Percentiles rank a stretch among this genome's conserved stretches.
These are phyloP conservation scores for Umbilicaria muhlenbergii DNA, from an alignment of 495 filamentous ascomycete genomes.

Conservation along the genomic window DNA sequence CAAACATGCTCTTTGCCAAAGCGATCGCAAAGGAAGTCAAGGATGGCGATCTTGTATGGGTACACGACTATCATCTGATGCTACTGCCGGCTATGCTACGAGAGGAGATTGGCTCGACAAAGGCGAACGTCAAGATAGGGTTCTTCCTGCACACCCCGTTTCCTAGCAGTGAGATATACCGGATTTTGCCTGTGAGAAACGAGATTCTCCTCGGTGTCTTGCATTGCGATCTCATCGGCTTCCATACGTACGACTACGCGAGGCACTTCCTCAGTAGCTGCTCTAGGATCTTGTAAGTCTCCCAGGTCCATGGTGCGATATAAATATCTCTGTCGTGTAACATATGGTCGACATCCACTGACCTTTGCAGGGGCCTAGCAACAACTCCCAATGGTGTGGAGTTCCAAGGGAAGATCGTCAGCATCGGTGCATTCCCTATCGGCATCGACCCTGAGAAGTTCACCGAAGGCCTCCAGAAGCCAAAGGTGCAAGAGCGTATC, in stretches of 20 bases:
- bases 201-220: slow-evolving; percentile 66
- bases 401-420: slow-evolving; percentile 56
- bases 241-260: slow-evolving; percentile 91
- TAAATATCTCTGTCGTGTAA: background rate
- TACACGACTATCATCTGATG: slow-evolving; percentile 96
- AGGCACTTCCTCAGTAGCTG: slow-evolving; percentile 82
- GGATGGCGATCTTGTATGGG: slow-evolving; percentile 78
- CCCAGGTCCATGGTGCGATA: background rate
- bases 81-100: slow-evolving; percentile 75
- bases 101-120: slow-evolving; percentile 49
- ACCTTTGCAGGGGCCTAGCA: slow-evolving; percentile 39
- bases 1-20: slow-evolving; percentile 76
- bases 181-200: slow-evolving; percentile 75
- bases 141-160: slow-evolving; percentile 95
- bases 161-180: slow-evolving; percentile 82
- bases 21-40: slow-evolving; percentile 54
- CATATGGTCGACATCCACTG: slow-evolving; percentile 8
- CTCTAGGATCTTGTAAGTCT: slow-evolving; percentile 57
- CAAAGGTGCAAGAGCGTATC: slow-evolving; percentile 65
- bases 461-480: slow-evolving; percentile 66
- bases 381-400: slow-evolving; percentile 78
- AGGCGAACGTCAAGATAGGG: slow-evolving; percentile 75
- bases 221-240: slow-evolving; percentile 76
- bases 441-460: slow-evolving; percentile 97
- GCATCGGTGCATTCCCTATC: slow-evolving; percentile 75